Percentiles rank a stretch among this genome's conserved stretches.
phyloP scores from a whole-genome alignment of 2,329 filamentous ascomycete genomes.

The Hyphodiscus sp. region DNA sequence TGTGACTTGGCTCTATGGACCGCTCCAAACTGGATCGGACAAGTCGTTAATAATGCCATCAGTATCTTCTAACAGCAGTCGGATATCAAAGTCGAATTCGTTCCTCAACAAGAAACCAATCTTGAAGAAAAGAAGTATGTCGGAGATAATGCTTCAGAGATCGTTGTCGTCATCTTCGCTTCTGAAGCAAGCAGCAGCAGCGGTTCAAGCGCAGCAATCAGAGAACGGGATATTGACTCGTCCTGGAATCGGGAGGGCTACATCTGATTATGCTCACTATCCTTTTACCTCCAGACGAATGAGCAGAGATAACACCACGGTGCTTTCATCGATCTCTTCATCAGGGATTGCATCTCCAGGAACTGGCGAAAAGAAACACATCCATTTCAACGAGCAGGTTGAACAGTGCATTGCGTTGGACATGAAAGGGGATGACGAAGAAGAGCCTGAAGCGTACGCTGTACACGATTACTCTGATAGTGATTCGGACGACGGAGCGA shows the following conservation, averaged over 20 bases:
- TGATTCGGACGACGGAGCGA: conserved; percentile 55
- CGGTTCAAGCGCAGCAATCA: conserved; percentile 5
- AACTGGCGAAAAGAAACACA: conserved; percentile 74
- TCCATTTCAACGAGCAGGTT: conserved; percentile 94
- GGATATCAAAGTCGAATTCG: conserved; percentile 38
- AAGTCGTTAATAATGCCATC: conserved; percentile 37
- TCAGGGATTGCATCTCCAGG: conserved; percentile 59
- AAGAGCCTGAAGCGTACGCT: conserved; percentile 41
- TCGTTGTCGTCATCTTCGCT: conserved; percentile 82
- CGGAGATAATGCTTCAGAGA: conserved; percentile 83
- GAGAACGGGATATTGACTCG: neutral
- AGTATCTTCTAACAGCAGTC: conserved; percentile 40
- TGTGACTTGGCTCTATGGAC: conserved; percentile 61
- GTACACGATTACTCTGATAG: conserved; percentile 42
- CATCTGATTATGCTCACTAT: conserved; percentile 43
- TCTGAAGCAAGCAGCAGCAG: conserved; percentile 56
- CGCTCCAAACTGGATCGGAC: conserved; percentile 65
- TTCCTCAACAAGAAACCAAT: conserved; percentile 63
- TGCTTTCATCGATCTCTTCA: conserved; percentile 58
- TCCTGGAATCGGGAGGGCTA: neutral
- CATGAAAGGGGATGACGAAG: conserved; percentile 68
- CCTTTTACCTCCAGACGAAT: conserved; percentile 55
- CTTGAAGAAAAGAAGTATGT: conserved; percentile 90
- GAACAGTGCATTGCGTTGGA: conserved; percentile 94
- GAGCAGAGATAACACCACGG: conserved; percentile 56